Base-by-base conservation (phyloP, 306 rosid genomes). In the Prunus salicina region DNA sequence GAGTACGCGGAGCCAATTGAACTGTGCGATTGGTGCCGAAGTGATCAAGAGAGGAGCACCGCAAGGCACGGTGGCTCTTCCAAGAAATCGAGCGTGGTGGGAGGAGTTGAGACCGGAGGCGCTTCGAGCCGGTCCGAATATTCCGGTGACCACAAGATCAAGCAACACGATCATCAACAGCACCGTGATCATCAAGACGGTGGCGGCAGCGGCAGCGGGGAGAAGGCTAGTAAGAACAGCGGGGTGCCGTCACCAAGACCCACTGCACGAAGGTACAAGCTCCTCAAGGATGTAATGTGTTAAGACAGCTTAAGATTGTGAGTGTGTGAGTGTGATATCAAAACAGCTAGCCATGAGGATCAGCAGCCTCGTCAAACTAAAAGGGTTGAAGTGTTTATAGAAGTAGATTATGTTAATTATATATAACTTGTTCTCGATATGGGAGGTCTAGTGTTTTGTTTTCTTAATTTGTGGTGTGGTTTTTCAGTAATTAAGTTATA, bases 231-330 rank as follows among this genome's bases (percentile, higher is more conserved):
- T 30, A 74, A 61, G 77, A 74, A 74, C 60, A 74, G 81, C 43
- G 88, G 86, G 8, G 77, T 72, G 3, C 93, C 97, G n/a, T 91
- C 97, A 5, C 98, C 98, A 0, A 77, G 96, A 45, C 72, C 92
- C 20, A 74, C 92, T 64, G 85, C 96, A 12, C 96, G 98, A 74
- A 90, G 98, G 97, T 94, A 94, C 81, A 94, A 94, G 96, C 98
- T 94, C 89, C 98, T 94, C 81, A 94, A 94, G 91, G 98, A 94
- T 84, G 98, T 94, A 18, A 90, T 94, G 97, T 94, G 96, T 82
- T 92, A 84, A 72, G 76, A 13, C 24, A 4, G 7, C 24, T 63
- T 32, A 2, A 63, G 43, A 6, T 4, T 15, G 67, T 16, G 58
- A 18, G 20, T 62, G 32, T 22, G 30, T 27, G 32, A 58, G 2